Percentiles rank a stretch among this genome's conserved stretches.
Evolutionary conservation across 768 basidiomycete species (phyloP).

Genomic region (Auricularia cornea): DNA sequence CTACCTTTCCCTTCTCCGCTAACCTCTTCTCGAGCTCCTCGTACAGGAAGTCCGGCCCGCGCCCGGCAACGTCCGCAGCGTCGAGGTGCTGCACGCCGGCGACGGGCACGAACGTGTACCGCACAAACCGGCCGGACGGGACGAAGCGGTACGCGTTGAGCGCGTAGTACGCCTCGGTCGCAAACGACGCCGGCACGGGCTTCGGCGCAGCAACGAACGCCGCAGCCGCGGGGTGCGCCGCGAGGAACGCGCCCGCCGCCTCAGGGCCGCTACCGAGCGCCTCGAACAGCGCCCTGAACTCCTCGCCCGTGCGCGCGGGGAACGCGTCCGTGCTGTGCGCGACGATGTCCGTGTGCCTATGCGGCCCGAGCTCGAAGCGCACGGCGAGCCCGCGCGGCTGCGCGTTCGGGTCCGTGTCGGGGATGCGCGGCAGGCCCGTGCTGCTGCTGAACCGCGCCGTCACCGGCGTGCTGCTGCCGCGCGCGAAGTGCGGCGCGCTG

Average conservation of each 20-base stretch:
- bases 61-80: constrained; percentile 1
- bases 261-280: constrained; percentile 1
- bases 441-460: constrained; percentile 11
- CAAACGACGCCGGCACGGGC: constrained; percentile 10
- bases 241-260: constrained; percentile 5
- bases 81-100: neutral
- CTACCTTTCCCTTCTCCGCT: neutral
- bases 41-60: neutral
- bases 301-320: constrained; percentile 10
- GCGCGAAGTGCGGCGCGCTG: constrained; percentile 9
- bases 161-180: constrained; percentile 7
- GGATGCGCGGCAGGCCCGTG: constrained; percentile 11
- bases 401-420: constrained; percentile 13
- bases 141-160: constrained; percentile 13
- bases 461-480: constrained; percentile 3
- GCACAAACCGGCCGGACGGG: constrained; percentile 5
- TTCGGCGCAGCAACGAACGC: constrained; percentile 11
- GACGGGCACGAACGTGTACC: constrained; percentile 9
- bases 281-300: constrained; percentile 11
- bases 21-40: neutral
- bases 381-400: constrained; percentile 14
- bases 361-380: constrained; percentile 9
- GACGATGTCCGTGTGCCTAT: constrained; percentile 15
- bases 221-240: constrained; percentile 6
- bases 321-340: constrained; percentile 11